These are phyloP conservation scores for Haematococcus sp. DNA, from an alignment of 139 green algal species.

Conservation along the genomic window DNA sequence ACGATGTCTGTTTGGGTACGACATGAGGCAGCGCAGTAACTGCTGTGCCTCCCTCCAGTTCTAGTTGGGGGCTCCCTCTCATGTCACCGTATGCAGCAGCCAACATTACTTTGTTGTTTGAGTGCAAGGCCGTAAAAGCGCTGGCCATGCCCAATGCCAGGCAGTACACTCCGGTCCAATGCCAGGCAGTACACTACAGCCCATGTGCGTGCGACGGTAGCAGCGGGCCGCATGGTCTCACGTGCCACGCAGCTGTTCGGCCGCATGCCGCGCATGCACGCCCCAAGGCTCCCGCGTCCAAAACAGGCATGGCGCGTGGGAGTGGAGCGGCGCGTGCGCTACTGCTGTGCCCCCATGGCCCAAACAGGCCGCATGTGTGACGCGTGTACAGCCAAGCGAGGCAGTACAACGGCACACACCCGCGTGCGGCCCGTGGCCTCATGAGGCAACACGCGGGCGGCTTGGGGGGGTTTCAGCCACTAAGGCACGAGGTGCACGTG, in stretches of 20 bases:
- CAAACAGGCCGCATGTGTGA: background rate
- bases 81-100: too few species aligned
- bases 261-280: background rate
- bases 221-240: background rate
- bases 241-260: slow-evolving; percentile 8
- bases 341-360: background rate
- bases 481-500: too few species aligned
- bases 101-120: too few species aligned
- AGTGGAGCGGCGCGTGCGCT: background rate
- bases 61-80: too few species aligned
- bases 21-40: too few species aligned
- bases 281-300: background rate
- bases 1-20: too few species aligned
- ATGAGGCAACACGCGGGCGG: background rate
- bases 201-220: background rate
- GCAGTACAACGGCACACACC: background rate
- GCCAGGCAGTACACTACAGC: too few species aligned
- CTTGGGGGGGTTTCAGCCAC: background rate
- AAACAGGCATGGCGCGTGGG: background rate
- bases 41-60: too few species aligned
- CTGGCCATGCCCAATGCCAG: too few species aligned
- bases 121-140: too few species aligned
- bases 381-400: background rate
- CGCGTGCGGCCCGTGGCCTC: background rate
- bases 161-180: too few species aligned